Evolutionary conservation across 2,329 filamentous ascomycete species (phyloP).

Genomic region (Aspergillus sp.): DNA sequence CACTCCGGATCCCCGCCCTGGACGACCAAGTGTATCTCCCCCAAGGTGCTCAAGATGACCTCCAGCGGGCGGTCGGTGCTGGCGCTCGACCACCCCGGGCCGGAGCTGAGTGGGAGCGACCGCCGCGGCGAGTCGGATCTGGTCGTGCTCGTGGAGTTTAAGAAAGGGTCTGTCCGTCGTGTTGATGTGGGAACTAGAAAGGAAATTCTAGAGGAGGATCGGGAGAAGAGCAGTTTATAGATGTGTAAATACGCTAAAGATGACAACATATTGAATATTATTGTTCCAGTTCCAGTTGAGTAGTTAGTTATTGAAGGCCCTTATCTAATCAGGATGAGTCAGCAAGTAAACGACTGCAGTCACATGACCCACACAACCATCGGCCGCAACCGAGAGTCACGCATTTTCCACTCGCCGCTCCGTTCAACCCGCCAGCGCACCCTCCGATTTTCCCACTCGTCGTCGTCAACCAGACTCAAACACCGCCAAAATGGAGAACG

Average conservation of each 20-base stretch:
- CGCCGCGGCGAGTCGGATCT: constrained; percentile 53
- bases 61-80: constrained; percentile 52
- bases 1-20: constrained; percentile 45
- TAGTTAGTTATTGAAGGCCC: too few species aligned
- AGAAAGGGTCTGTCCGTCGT: constrained; percentile 55
- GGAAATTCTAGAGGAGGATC: constrained; percentile 44
- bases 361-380: constrained; percentile 43
- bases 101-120: constrained; percentile 50
- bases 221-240: constrained; percentile 31
- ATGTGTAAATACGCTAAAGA: not conserved
- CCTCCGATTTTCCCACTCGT: constrained; percentile 22
- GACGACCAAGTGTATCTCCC: constrained; percentile 48
- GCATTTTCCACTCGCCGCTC: constrained; percentile 25
- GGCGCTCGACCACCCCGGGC: constrained; percentile 53
- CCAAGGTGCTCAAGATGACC: constrained; percentile 36
- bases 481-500: constrained; percentile 91
- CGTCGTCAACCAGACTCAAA: constrained; percentile 37
- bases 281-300: too few species aligned
- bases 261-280: too few species aligned
- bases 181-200: constrained; percentile 51
- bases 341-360: constrained; percentile 16
- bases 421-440: constrained; percentile 29
- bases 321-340: not conserved
- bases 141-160: constrained; percentile 57
- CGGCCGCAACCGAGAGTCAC: constrained; percentile 23